These are phyloP conservation scores for Vitis hybrid DNA, from an alignment of 177 flowering plant genomes.

Conservation along the genomic window DNA sequence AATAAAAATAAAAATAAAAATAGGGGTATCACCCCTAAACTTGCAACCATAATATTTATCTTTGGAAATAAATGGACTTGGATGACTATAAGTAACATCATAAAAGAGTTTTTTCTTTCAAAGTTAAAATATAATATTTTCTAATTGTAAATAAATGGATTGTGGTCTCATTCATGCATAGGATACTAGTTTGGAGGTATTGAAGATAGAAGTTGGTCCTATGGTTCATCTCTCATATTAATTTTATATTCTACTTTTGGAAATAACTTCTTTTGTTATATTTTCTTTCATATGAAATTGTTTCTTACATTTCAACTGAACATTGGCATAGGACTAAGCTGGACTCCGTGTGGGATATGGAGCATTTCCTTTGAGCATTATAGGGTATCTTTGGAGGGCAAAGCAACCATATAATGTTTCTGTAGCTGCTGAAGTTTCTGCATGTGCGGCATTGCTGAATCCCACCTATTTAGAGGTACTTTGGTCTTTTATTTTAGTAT, in stretches of 20 bases:
- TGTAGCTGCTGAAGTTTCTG: conserved; percentile 97
- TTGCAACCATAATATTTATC: too few relatives aligned
- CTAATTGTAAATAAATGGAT: too few relatives aligned
- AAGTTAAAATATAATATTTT: too few relatives aligned
- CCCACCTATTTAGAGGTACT: conserved; percentile 82
- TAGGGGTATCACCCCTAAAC: too few relatives aligned
- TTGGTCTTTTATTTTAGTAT: background rate
- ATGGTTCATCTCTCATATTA: background rate
- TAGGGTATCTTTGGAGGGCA: conserved; percentile 94
- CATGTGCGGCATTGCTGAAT: conserved; percentile 92
- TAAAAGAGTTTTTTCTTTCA: too few relatives aligned
- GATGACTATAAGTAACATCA: too few relatives aligned
- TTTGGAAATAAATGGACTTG: too few relatives aligned
- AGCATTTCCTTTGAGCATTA: conserved; percentile 89
- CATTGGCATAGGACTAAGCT: conserved; percentile 69
- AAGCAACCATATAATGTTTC: conserved; percentile 99
- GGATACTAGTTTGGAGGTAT: background rate
- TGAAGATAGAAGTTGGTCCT: background rate
- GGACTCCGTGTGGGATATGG: conserved; percentile 98
- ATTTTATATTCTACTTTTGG: background rate
- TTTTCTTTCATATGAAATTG: background rate
- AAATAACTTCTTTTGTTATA: background rate
- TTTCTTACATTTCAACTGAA: background rate
- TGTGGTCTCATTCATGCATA: background rate
- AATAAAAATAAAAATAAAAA: too few relatives aligned